Evolutionary conservation across 169 alveolate species (phyloP).

Genomic region (Blepharisma undulans): DNA sequence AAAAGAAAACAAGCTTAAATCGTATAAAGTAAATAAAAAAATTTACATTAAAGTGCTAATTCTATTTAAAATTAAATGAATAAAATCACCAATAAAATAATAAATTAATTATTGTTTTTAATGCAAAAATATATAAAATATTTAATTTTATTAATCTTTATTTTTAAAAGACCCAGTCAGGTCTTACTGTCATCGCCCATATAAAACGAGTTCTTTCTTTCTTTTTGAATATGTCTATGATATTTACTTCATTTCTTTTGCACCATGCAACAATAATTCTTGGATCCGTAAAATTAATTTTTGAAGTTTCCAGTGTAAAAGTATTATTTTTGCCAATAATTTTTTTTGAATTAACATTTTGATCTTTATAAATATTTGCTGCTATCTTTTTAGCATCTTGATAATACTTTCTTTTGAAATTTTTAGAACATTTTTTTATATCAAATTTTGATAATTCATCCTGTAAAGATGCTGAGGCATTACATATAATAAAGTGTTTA

Average conservation of each 20-base stretch:
- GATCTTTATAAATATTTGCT: constrained; percentile 97
- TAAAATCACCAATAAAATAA: no score
- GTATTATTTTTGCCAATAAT: constrained; percentile 95
- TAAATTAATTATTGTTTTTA: no score
- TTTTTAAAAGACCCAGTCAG: constrained; percentile 87
- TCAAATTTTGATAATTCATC: constrained; percentile 83
- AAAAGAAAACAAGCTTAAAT: no score
- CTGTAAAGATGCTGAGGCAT: constrained; percentile 97
- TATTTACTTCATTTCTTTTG: constrained; percentile 94
- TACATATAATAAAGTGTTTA: constrained; percentile 98
- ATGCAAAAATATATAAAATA: no score
- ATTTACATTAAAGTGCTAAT: no score
- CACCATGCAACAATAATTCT: constrained; percentile 97
- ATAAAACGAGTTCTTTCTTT: constrained; percentile 93
- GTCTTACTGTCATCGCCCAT: constrained; percentile 98
- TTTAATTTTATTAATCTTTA: no score
- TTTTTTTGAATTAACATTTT: constrained; percentile 89
- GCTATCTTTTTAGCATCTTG: constrained; percentile 96
- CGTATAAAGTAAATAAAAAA: no score
- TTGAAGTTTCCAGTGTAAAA: constrained; percentile 98
- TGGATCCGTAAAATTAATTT: constrained; percentile 99
- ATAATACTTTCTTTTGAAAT: no score
- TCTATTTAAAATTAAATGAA: no score
- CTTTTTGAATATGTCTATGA: constrained; percentile 95
- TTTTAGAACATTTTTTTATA: constrained; percentile 46